Evolutionary conservation across 768 basidiomycete species (phyloP).

Genomic region (Hemileccinum impolitum): DNA sequence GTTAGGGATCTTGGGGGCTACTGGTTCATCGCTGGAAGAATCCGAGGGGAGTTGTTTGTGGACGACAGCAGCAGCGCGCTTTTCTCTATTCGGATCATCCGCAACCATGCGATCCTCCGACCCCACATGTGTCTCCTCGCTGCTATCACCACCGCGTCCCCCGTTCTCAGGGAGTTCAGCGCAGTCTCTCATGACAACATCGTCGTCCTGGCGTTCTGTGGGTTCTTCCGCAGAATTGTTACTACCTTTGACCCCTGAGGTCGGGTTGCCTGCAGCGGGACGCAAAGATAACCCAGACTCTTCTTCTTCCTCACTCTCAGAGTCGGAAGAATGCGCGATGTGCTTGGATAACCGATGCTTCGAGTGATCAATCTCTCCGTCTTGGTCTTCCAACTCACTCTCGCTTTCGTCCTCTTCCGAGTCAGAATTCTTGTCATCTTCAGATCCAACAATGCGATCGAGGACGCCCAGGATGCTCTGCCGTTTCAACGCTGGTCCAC

Average conservation of each 20-base stretch:
- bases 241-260: slow-evolving; percentile 25
- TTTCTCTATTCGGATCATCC: slow-evolving; percentile 8
- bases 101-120: slow-evolving; percentile 16
- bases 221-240: not conserved
- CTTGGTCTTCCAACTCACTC: slow-evolving; percentile 39
- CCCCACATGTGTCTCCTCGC: slow-evolving; percentile 21
- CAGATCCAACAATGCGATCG: slow-evolving; percentile 27
- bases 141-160: slow-evolving; percentile 5
- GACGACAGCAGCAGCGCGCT: not conserved
- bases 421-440: slow-evolving; percentile 33
- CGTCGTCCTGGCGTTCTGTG: not conserved
- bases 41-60: not conserved
- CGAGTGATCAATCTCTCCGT: slow-evolving; percentile 31
- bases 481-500: slow-evolving; percentile 34
- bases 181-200: slow-evolving; percentile 10
- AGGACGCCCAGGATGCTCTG: slow-evolving; percentile 25
- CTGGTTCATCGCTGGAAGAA: not conserved
- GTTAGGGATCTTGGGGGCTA: not conserved
- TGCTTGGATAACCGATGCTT: slow-evolving; percentile 33
- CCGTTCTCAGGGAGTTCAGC: not conserved
- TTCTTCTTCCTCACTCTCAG: slow-evolving; percentile 36
- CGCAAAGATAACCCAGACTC: slow-evolving; percentile 13
- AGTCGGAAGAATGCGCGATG: slow-evolving; percentile 30
- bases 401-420: slow-evolving; percentile 42
- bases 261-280: slow-evolving; percentile 26